These are phyloP conservation scores for Phytophthora megakarya DNA, from an alignment of 352 stramenopile species.

Conservation along the genomic window DNA sequence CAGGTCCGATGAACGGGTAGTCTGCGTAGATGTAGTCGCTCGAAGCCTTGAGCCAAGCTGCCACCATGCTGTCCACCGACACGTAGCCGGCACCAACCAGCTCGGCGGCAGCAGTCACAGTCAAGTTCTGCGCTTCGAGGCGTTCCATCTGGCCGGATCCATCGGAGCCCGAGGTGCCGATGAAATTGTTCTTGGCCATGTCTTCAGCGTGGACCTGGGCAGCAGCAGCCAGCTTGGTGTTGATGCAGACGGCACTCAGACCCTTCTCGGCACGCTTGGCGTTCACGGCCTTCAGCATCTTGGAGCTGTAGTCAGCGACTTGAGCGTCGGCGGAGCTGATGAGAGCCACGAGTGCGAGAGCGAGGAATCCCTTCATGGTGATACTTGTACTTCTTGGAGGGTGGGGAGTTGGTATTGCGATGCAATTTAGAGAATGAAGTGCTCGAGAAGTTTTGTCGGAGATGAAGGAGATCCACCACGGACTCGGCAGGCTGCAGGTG, in stretches of 20 bases:
- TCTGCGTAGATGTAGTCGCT: slow-evolving; percentile 41
- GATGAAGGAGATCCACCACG: not conserved
- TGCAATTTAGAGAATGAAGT: slow-evolving; percentile 39
- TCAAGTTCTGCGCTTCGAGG: slow-evolving; percentile 32
- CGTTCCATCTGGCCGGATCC: slow-evolving; percentile 37
- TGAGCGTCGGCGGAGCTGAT: slow-evolving; percentile 32
- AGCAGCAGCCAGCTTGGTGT: slow-evolving; percentile 38
- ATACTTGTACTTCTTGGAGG: slow-evolving; percentile 23
- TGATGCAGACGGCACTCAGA: slow-evolving; percentile 43
- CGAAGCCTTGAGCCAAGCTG: slow-evolving; percentile 41
- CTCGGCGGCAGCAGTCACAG: slow-evolving; percentile 25
- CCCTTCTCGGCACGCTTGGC: slow-evolving; percentile 40
- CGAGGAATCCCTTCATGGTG: slow-evolving; percentile 27
- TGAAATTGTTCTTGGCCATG: slow-evolving; percentile 31
- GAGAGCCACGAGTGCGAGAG: slow-evolving; percentile 33
- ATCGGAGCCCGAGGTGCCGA: slow-evolving; percentile 32
- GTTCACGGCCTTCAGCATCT: slow-evolving; percentile 45
- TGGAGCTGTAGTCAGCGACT: slow-evolving; percentile 39
- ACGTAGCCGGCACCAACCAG: slow-evolving; percentile 49
- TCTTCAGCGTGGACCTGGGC: slow-evolving; percentile 30
- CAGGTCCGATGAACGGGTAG: slow-evolving; percentile 34
- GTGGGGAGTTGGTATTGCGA: slow-evolving; percentile 25
- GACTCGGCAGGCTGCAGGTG: slow-evolving; percentile 3
- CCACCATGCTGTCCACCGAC: slow-evolving; percentile 39
- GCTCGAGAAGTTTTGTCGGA: slow-evolving; percentile 5